Base-by-base conservation (phyloP, 2,329 filamentous ascomycete species). In the Cladosporium sp. region DNA sequence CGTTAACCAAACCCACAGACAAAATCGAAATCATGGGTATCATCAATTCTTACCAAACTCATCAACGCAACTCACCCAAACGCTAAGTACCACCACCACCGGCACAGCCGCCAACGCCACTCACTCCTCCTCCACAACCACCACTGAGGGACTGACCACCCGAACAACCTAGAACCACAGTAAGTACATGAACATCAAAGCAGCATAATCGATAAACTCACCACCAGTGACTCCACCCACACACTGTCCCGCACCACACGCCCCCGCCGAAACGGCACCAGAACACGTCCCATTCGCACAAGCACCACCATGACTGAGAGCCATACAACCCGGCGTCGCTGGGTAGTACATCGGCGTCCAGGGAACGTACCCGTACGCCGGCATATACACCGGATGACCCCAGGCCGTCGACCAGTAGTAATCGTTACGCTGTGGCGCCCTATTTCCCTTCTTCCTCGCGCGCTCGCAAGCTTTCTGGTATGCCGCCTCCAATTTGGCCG, bases 401-500 rank as follows among this genome's bases (percentile, higher is more conserved):
- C 69, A 78, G 0, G 69, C 66, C 65, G 70, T 61, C 54, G 70
- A 60, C 56, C 68, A 63, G 55, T 66, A 69, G 24, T 69, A 64
- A 39, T 70, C 66, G 32, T 71, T 59, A 2, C 68, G 57, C 20
- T 58, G 60, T 55, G 74, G 61, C 43, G 61, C 36, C 50, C 62
- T 53, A 49, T 68, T 58, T 19, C 64, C 65, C 52, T 70, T 68
- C 50, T 72, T 73, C 43, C 54, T 60, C 39, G 60, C 69, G 42
- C 65, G 65, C 48, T 59, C 58, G 54, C 57, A 69, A 3, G 68
- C 70, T 43, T 70, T 69, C 36, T 73, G 64, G 63, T 88, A 88
- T 27, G 79, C 77, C 3, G 68, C 68, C 22, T 85, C 79, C 0
- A 82, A 64, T 15, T 73, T 71, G 1, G 62, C 68, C 44, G 54